Conservation (phyloP, 2,329 filamentous ascomycete genomes). For the Alternaria brassicicola region DNA sequence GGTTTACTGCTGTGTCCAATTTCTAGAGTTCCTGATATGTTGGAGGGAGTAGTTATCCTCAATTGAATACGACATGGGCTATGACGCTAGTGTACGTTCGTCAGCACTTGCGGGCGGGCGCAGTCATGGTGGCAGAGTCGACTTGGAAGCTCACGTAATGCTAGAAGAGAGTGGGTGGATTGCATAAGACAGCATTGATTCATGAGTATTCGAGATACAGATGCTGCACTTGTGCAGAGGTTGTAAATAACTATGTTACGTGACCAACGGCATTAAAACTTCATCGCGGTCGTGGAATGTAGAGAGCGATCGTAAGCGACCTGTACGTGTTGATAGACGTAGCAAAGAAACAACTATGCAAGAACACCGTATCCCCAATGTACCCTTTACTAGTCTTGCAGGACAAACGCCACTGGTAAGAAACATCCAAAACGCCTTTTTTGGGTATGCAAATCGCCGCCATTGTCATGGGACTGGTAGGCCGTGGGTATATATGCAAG, state of each 20-base stretch:
- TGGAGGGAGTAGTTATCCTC: not conserved
- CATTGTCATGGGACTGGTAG: slow-evolving; percentile 10
- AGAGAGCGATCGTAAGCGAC: slow-evolving; percentile 1
- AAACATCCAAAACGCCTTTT: slow-evolving; percentile 22
- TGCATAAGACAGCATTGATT: not conserved
- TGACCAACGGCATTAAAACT: slow-evolving; percentile 17
- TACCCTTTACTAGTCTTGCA: slow-evolving; percentile 7
- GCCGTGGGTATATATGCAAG: slow-evolving; percentile 31
- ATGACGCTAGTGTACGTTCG: not conserved
- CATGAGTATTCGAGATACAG: not conserved
- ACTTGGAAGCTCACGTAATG: not conserved
- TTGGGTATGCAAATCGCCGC: slow-evolving; percentile 27
- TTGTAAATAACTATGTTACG: slow-evolving; percentile 16
- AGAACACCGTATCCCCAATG: slow-evolving; percentile 21
- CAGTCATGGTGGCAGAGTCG: not conserved
- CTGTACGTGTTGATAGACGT: slow-evolving; percentile 7
- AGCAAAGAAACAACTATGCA: slow-evolving; percentile 8
- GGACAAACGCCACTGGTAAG: slow-evolving; percentile 11
- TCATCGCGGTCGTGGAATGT: slow-evolving; percentile 25
- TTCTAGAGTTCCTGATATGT: not conserved
- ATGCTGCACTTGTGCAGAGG: slow-evolving; percentile 9
- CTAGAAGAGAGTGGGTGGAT: not conserved
- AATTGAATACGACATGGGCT: not conserved
- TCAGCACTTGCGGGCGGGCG: not conserved
- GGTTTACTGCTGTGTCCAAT: not conserved